Evolutionary conservation across 2,329 filamentous ascomycete genomes (phyloP), one percentile per base, ranked within the genome.

Genomic region (Rhinocladiella mackenziei): DNA sequence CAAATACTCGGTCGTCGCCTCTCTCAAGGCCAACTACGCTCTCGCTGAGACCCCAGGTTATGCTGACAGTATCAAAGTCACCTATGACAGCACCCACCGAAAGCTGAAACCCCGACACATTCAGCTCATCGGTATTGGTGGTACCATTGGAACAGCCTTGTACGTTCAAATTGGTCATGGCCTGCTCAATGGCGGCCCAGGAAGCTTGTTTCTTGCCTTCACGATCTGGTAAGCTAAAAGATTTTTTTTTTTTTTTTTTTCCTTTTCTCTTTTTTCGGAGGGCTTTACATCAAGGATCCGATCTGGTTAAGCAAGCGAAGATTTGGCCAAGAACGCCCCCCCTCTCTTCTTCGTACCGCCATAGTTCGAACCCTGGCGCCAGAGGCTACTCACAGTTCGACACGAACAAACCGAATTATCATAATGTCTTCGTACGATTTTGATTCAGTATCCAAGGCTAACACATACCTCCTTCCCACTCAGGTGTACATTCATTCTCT

Each of bases 61-160:
- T 15, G 22, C n/a, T 9, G 45, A 46, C n/a, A 48, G 45, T n/a
- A 22, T 44, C 40, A 30, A 48, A 13, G 22, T 32, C 19, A 44
- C 46, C 17, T 41, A 46, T 20, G 54, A 56, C 23, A 40, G 31
- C 11, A 56, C 54, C 9, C 54, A 56, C 30, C 48, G 68, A 41
- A 67, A 63, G 45, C 56, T 71, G 14, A 70, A 69, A 48, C 62
- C 67, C 10, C 58, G 68, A 48, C 69, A 72, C 57, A 66, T 72
- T 29, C 67, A 71, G 50, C 54, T 72, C 45, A 72, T 72, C 43
- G 69, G 67, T 29, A 70, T 72, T 42, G 69, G 69, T 17, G 68
- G 68, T 9, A 67, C 65, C 22, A 69, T 71, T 53, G 66, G 68
- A 14, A 68, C 64, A n/a, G 65, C 63, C 0, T 51, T 71, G 23